Base-by-base conservation (phyloP, 495 filamentous ascomycete species). In the Neurospora sublineolata region DNA sequence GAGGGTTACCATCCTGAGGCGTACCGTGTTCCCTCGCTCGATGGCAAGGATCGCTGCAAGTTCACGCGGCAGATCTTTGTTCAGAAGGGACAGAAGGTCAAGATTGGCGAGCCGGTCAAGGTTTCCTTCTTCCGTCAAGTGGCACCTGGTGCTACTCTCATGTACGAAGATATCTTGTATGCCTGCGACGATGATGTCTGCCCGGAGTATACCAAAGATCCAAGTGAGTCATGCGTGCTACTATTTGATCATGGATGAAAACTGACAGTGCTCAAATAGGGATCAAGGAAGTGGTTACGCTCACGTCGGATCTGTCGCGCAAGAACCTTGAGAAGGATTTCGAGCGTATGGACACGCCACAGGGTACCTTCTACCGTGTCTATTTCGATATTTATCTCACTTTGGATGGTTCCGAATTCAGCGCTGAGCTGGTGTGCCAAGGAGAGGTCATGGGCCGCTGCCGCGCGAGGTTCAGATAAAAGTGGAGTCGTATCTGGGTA, bases 241-340 rank as follows among this genome's bases (percentile, higher is more conserved):
- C 11, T 37, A 1, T 60, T 42, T 44, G 8, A 20, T 72, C 20
- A n/a, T 68, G 3, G 16, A 4, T 9, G 30, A 23, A 38, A 11
- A 42, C 82, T 85, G 70, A 84, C 77, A 67, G n/a, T 30, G 74
- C 73, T 23, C 5, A 30, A 71, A 72, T 77, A 99, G 94, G 94
- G 74, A 97, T 99, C 88, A 98, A 98, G 86, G 95, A 99, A 82
- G 93, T 99, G 38, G 96, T 99, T 72, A 99, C 95, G 3, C 89
- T 99, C 46, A 98, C 96, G 10, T 97, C 94, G 60, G 95, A 99
- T 80, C 86, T 99, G 41, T 97, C 93, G 18, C 91, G 95, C 73
- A 99, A 99, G 86, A 98, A 97, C 79, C 89, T 99, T 1, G 95
- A 99, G 81, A 98, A 97, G 80, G 95, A 99, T 79, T 99, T 99